A percentile compares a stretch with the other conserved stretches of the same genome.
Evolutionary conservation across 306 rosid species (phyloP).

Genomic region (Oxytropis ochrocephala): DNA sequence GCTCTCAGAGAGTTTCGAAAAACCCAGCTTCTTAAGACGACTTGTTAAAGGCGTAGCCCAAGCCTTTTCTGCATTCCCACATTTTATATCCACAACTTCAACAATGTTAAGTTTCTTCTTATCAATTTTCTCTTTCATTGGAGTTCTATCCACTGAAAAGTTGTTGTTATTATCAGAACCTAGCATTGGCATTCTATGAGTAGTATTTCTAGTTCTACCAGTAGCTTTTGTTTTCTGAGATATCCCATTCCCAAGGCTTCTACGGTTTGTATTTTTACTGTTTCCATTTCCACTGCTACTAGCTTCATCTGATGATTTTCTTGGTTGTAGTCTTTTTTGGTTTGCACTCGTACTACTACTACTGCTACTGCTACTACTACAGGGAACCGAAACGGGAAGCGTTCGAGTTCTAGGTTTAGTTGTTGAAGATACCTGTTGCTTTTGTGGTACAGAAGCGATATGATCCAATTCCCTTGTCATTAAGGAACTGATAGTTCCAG

Average conservation of each 20-base stretch:
- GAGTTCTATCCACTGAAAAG: conserved; percentile 37
- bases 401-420: conserved; percentile 38
- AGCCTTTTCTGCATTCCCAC: conserved; percentile 61
- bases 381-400: conserved; percentile 36
- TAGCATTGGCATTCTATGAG: conserved; percentile 67
- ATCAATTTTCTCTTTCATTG: conserved; percentile 45
- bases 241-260: conserved; percentile 30
- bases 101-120: conserved; percentile 58
- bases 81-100: conserved; percentile 80
- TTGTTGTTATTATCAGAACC: conserved; percentile 46
- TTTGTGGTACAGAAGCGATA: conserved; percentile 42
- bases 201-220: conserved; percentile 27
- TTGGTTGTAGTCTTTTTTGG: conserved; percentile 47
- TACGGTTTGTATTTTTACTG: conserved; percentile 24
- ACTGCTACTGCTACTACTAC: conserved; percentile 29
- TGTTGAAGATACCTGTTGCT: conserved; percentile 43
- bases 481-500: conserved; percentile 72
- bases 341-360: conserved; percentile 13
- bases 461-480: conserved; percentile 86
- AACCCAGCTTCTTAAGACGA: conserved; percentile 74
- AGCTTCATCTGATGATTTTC: conserved; percentile 56
- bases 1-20: conserved; percentile 80
- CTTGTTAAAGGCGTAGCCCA: conserved; percentile 73
- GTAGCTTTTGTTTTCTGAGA: conserved; percentile 44
- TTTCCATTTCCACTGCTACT: conserved; percentile 62